Evolutionary conservation across 129 eudicot genomes (phyloP), one percentile per base, ranked within the genome.

Genomic region (Erigeron canadensis): DNA sequence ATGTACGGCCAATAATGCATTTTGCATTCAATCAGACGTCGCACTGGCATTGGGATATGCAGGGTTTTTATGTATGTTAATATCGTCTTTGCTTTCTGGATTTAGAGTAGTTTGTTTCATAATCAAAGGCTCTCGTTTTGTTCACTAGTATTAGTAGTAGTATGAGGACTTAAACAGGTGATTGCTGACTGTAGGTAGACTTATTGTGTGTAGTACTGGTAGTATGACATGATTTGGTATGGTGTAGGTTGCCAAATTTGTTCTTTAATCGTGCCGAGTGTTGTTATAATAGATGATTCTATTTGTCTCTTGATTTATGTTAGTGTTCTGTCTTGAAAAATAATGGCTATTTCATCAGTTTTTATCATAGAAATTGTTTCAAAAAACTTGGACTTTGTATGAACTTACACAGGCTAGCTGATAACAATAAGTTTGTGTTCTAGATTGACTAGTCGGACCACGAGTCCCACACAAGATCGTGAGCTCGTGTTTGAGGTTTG

Each of bases 61-160:
- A 39, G 87, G 85, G 17, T 86, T 88, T 77, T 54, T 88, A 42
- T 88, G 83, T 46, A 42, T 88, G 21, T 50, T 79, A 43, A 34
- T 88, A 6, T 83, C 87, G 10, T 82, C 85, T 50, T 65, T 88
- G 76, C 80, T 88, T 23, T 88, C 96, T 37, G 96, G 96, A 12
- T 88, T 79, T 47, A 85, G 96, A 66, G 89, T 81, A 10, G 89
- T 80, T 9, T 78, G 82, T 70, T 88, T 81, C 73, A 55, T 86
- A 38, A 79, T 86, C 75, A 88, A 83, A 58, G 89, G 89, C 74
- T 83, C 96, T 22, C 91, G 96, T 71, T 88, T 83, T 79, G 81
- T 83, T 59, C 65, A 79, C 15, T 88, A 79, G 70, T 21, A 44
- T 37, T 2, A 56, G n/a, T 11, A 56, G n/a, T 11, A 8, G 54